Base-by-base conservation (phyloP, 441 rosid genomes). In the Viola pubescens region DNA sequence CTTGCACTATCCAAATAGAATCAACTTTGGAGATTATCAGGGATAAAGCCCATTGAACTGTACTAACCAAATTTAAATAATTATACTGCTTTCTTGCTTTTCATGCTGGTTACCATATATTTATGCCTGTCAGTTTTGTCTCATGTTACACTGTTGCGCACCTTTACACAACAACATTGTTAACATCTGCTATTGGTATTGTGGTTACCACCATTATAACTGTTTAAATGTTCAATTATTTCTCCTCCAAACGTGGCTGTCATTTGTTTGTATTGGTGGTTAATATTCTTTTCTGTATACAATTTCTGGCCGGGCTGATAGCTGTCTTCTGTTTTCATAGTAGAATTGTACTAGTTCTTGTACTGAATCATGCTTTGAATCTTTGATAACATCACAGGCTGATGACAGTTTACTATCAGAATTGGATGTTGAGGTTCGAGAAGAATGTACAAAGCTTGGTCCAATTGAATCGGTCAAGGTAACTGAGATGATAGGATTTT, bases 381-480 rank as follows among this genome's bases (percentile, higher is more conserved):
- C 44, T 55, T 14, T 49, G 57, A 26, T 60, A 16, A 43, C 63
- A 34, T 67, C 48, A 66, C 78, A 90, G 97, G 73, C 80, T 46
- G 97, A 94, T 77, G 99, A 88, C 74, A 80, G 62, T 75, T 73
- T 90, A 72, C 44, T 67, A 65, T 62, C 82, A 14, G 99, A 94
- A 58, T 71, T 94, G 61, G 91, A 90, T 76, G 82, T 75, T 56
- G 99, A 90, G 71, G 80, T 90, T 72, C 75, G 70, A 77, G 97
- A 85, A 68, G 99, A 94, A 77, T 88, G 95, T 62, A 52, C 38
- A 63, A 94, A 88, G 77, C 80, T 90, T 67, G 97, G 96, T 65
- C 95, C 90, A 4, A 62, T 88, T 58, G 95, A 90, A 55, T 82
- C 78, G 0, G 83, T 94, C 66, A 94, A 94, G 96, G 99, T 94